Conservation (phyloP, 73 alveolate genomes). For the Blepharisma stoltei region DNA sequence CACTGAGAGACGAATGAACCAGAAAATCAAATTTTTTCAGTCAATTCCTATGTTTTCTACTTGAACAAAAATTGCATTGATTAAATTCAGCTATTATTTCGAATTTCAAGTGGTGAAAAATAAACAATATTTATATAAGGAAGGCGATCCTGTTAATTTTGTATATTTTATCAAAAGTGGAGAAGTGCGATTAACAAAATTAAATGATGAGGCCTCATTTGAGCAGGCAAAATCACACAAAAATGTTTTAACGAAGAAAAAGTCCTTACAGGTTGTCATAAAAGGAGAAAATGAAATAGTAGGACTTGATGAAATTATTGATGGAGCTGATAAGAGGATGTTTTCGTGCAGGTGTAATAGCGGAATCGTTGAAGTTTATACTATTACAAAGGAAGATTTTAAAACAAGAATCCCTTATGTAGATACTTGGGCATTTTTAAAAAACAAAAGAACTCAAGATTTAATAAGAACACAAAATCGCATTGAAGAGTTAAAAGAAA, state of each 20-base stretch:
- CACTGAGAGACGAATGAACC: constrained; percentile 1
- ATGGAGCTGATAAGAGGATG: neutral
- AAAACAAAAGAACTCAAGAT: neutral
- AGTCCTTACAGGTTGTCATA: neutral
- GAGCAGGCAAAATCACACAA: neutral
- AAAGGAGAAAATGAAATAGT: neutral
- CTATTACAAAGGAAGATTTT: neutral
- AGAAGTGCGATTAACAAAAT: constrained; percentile 13
- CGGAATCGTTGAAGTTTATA: neutral
- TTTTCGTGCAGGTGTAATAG: neutral
- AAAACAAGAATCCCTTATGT: constrained; percentile 7
- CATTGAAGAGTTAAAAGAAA: neutral
- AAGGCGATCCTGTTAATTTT: neutral
- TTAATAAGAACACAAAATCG: too few relatives aligned
- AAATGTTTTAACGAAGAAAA: neutral
- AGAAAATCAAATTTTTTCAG: constrained; percentile 18
- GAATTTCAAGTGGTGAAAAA: neutral
- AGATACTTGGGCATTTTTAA: neutral
- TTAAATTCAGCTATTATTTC: neutral
- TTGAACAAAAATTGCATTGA: neutral
- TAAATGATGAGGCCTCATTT: neutral
- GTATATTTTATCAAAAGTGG: constrained; percentile 23
- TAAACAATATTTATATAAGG: constrained; percentile 22
- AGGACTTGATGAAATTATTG: constrained; percentile 19
- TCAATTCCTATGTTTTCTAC: constrained; percentile 19